Evolutionary conservation across 2,329 filamentous ascomycete genomes (phyloP), one percentile per base, ranked within the genome.

Genomic region (Rutstroemia sp.): DNA sequence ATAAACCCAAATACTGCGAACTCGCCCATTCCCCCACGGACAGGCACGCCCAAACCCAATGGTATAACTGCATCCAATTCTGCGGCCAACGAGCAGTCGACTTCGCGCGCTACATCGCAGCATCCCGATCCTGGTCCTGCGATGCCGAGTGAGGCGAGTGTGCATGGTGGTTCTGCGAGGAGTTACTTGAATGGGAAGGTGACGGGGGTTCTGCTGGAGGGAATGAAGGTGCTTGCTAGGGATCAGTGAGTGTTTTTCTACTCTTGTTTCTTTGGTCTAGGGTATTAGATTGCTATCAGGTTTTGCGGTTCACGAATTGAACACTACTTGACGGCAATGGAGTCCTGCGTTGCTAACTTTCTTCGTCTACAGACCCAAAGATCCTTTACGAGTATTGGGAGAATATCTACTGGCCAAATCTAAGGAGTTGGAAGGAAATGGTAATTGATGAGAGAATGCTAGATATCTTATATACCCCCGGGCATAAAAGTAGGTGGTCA

Each of bases 181-280:
- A 79, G 82, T 64, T 91, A 89, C 68, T 71, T 91, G 63, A 90
- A 90, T 66, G 77, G 78, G 49, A 88, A 84, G 64, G 79, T 91
- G 42, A 87, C 86, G 0, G 81, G 81, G 0, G 78, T 80, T 25
- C 66, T 91, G 57, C 72, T 90, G 41, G 86, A 90, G 65, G 87
- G 86, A 23, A 87, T 91, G 84, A 90, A 89, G 73, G 71, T 78
- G 54, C 69, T 91, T 58, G 85, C 84, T 4, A 83, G 81, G 63
- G 84, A 89, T 44, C 81, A 86, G 87, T 89, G 72, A 67, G 85
- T 78, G 30, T 46, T 42, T 52, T 38, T 14, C 17, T 46, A 21
- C 21, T 23, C 19, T 23, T 12, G 44, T 17, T 52, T 41, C 23
- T 10, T 16, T 42, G 47, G 16, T n/a, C 1, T 23, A 25, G 34